A percentile compares a stretch with the other conserved stretches of the same genome.
Evolutionary conservation across 2,329 filamentous ascomycete species (phyloP).

Genomic region (Aureobasidium namibiae): DNA sequence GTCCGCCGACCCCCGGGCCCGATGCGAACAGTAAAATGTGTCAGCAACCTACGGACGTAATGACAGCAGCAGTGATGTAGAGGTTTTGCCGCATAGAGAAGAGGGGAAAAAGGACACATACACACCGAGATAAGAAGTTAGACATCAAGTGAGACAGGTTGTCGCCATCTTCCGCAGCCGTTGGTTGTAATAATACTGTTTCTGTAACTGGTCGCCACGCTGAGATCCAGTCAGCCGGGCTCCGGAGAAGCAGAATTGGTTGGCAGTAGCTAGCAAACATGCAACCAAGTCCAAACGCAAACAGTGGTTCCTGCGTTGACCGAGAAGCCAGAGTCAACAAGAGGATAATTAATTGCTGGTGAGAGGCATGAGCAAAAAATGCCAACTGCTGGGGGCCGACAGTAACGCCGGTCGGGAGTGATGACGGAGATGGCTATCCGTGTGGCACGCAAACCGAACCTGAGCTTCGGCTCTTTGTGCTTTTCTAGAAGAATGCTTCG

Average conservation of each 20-base stretch:
- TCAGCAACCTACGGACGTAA: constrained; percentile 2
- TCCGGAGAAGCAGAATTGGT: background rate
- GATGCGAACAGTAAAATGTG: background rate
- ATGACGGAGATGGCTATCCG: constrained; percentile 1
- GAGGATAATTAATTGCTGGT: background rate
- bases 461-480: constrained; percentile 1
- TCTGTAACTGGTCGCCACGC: background rate
- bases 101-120: background rate
- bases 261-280: background rate
- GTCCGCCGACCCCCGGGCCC: background rate
- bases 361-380: background rate
- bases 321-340: background rate
- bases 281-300: background rate
- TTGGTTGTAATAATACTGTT: constrained; percentile 11
- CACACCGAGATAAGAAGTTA: background rate
- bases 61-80: background rate
- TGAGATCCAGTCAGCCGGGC: constrained; percentile 1
- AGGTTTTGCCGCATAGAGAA: background rate
- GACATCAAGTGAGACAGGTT: constrained; percentile 8
- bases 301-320: background rate
- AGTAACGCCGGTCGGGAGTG: background rate
- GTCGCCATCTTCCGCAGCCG: constrained; percentile 7
- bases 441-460: constrained; percentile 3
- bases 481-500: constrained; percentile 8
- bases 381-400: constrained; percentile 4